Evolutionary conservation across 1,139 yeast species (phyloP), one percentile per base, ranked within the genome.

Genomic region (Debaryomyces coudertii): DNA sequence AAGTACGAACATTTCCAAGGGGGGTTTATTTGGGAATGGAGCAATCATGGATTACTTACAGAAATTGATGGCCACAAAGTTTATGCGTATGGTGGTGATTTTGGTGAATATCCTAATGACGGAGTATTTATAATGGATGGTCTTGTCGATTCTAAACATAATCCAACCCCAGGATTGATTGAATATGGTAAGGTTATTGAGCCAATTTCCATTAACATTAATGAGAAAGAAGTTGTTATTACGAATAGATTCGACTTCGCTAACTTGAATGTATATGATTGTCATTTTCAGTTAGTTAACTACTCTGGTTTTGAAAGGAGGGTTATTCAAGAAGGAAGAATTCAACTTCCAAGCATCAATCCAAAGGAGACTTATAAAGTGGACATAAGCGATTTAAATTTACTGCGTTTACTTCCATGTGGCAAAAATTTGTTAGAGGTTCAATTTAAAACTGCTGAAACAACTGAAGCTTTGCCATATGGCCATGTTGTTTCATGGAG

Each of bases 1-100:
- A 55, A 62, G 43, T 50, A 63, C 38, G 53, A 53, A 1, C n/a
- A 64, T 6, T 45, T 63, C 12, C 70, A 65, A 45, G 73, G 73
- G 9, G 73, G 73, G 4, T 67, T 64, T 48, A 53, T 68, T 23
- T 68, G 73, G 73, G 73, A 68, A 48, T 68, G 73, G 73, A 66
- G 67, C 5, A 66, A 66, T 46, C 73, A 68, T 49, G 73, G 73
- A 5, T 43, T 68, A 7, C 49, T 46, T 31, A 46, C 40, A 15
- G 34, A 31, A 37, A 49, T n/a, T 36, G 44, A 55, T 47, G 57
- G 57, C 24, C 35, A 48, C 11, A 45, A 46, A 15, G 55, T 49
- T 18, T 65, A 60, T 43, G 62, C 56, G 15, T 67, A 66, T 45
- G 73, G 73, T 2, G 73, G 73, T 22, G 73, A 68, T 44, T 68